Percentiles rank a stretch among this genome's conserved stretches.
Conservation (phyloP, 2,329 filamentous ascomycete genomes). For the Cladosporium sp. region DNA sequence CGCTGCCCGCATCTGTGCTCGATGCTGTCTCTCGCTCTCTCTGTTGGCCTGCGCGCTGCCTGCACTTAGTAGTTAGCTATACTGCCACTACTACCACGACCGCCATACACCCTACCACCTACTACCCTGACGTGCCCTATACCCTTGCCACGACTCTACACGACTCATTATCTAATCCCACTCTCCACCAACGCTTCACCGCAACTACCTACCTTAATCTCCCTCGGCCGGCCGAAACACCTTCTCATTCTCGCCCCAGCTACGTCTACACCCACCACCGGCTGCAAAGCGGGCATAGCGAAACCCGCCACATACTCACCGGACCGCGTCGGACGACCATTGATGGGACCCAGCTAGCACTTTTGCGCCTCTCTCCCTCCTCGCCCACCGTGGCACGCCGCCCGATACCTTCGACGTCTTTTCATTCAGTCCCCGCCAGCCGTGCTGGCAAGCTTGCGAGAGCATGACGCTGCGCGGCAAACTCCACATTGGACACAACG, state of each 20-base stretch:
- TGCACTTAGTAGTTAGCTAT: no score
- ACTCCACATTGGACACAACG: constrained; percentile 1
- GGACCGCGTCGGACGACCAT: constrained; percentile 8
- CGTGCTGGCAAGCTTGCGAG: constrained; percentile 8
- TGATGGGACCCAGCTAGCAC: constrained; percentile 13
- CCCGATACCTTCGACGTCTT: not conserved
- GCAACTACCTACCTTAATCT: no score
- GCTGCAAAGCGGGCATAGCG: not conserved
- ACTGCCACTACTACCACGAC: no score
- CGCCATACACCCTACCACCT: no score
- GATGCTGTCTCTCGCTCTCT: no score
- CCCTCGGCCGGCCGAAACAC: no score
- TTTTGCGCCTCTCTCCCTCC: not conserved
- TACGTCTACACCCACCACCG: not conserved
- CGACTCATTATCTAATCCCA: no score
- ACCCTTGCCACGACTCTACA: no score
- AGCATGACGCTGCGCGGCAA: constrained; percentile 23
- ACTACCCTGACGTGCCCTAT: no score
- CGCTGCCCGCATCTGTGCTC: constrained; percentile 2
- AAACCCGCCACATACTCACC: not conserved
- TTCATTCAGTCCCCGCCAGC: not conserved
- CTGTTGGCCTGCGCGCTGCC: no score
- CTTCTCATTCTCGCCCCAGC: not conserved
- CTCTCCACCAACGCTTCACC: no score
- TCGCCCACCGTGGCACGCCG: constrained; percentile 3